Base-by-base conservation (phyloP, 2,329 filamentous ascomycete genomes). In the Talaromyces sp. region DNA sequence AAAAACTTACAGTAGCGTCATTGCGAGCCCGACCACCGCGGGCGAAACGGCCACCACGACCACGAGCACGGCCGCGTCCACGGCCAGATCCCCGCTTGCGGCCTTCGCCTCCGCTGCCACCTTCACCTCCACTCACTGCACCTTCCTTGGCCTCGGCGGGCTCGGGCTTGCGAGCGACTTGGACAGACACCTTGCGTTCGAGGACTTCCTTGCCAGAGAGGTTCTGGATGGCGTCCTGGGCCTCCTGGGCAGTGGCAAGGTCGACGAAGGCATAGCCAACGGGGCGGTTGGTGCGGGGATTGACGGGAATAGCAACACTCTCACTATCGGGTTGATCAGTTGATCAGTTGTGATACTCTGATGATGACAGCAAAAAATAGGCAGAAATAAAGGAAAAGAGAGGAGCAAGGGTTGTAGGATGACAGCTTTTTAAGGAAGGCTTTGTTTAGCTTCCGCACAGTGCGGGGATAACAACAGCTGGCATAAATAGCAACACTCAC, bases 251-350 rank as follows among this genome's bases (percentile, higher is more conserved):
- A 67, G 94, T 97, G 65, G 92, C 96, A 68, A 99, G 90, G 76
- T 98, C 95, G 78, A 99, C 95, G 78, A 99, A 99, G 76, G 95
- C 95, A 80, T 98, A 99, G 76, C 95, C 95, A 78, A 99, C 95
- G 68, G 95, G 94, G 77, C 95, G 94, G 81, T 92, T 94, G 81
- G 94, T 99, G 80, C 95, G 94, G 76, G 95, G 95, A 85, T 99
- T 98, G 87, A 96, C 96, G 70, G 95, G 95, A 81, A 99, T 99
- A 72, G 95, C 98, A 79, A 94, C 94, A 79, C 92, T 96, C 85
- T 99, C 95, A 81, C 95, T 98, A 74, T 61, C n/a, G 8, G 18
- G 30, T 12, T n/a, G n/a, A n/a, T n/a, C n/a, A n/a, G n/a, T 27
- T n/a, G 56, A n/a, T 58, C 23, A 58, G 54, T n/a, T 6, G 9